These are phyloP conservation scores for Hibiscus trionum DNA, from an alignment of 345 rosid species.

Conservation along the genomic window DNA sequence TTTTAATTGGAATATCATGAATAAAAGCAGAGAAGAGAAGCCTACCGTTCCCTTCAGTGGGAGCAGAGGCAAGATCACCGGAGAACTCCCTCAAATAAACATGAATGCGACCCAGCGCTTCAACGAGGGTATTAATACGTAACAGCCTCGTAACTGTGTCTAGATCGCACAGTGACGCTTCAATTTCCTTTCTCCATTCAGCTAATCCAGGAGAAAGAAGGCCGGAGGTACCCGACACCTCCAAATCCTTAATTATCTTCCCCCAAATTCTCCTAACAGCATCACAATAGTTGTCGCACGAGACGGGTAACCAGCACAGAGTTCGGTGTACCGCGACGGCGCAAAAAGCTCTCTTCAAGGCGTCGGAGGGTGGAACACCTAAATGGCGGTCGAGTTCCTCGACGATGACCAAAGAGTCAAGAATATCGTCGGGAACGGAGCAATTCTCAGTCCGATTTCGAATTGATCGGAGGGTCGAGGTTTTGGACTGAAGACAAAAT, in stretches of 20 bases:
- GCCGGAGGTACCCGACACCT: constrained; percentile 26
- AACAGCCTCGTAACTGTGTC: constrained; percentile 2
- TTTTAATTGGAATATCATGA: neutral
- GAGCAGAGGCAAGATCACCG: neutral
- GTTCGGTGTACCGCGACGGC: constrained; percentile 57
- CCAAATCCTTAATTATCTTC: constrained; percentile 5
- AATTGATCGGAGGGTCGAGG: constrained; percentile 32
- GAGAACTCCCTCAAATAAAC: neutral
- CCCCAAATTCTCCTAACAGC: constrained; percentile 25
- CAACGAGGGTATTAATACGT: neutral
- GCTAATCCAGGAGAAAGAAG: constrained; percentile 37
- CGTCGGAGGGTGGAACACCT: constrained; percentile 22
- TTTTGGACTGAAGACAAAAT: constrained; percentile 25
- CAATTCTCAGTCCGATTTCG: constrained; percentile 24
- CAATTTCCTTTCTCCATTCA: constrained; percentile 27
- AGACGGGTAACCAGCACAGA: constrained; percentile 22
- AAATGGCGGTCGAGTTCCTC: constrained; percentile 32
- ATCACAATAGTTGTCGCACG: neutral
- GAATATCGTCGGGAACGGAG: constrained; percentile 33
- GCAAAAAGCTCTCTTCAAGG: constrained; percentile 50
- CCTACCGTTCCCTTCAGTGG: neutral
- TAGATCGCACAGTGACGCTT: constrained; percentile 38
- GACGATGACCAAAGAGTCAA: constrained; percentile 34
- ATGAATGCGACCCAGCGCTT: neutral
- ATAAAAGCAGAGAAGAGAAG: neutral